Conservation (phyloP, 2,329 filamentous ascomycete species). For the Lasiodiplodia sp. region DNA sequence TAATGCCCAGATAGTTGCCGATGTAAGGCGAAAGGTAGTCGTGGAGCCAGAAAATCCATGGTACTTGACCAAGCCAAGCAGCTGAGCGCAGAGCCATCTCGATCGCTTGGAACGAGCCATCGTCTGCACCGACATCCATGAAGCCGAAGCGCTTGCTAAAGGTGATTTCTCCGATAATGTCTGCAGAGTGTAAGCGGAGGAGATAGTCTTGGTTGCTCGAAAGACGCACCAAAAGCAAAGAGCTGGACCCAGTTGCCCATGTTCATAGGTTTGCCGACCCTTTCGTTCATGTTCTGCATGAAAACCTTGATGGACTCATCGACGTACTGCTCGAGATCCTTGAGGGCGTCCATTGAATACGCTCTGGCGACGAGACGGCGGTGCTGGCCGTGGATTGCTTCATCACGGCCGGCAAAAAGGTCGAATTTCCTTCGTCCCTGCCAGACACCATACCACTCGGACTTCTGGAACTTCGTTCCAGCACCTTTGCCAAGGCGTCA, state of each 20-base stretch:
- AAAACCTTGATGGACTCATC: slow-evolving; percentile 48
- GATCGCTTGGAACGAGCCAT: slow-evolving; percentile 46
- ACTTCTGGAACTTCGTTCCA: slow-evolving; percentile 52
- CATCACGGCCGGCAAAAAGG: slow-evolving; percentile 49
- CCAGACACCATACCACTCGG: slow-evolving; percentile 50
- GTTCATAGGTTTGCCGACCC: slow-evolving; percentile 39
- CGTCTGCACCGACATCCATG: slow-evolving; percentile 44
- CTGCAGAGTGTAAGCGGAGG: slow-evolving; percentile 32
- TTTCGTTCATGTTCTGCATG: slow-evolving; percentile 41
- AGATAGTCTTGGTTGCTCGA: no score
- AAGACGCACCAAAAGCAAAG: slow-evolving; percentile 47
- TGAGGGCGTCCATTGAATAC: slow-evolving; percentile 49
- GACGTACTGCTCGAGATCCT: slow-evolving; percentile 50
- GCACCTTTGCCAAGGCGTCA: slow-evolving; percentile 36
- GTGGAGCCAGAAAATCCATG: slow-evolving; percentile 45
- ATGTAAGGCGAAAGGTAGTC: slow-evolving; percentile 46
- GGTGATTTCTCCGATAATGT: slow-evolving; percentile 53
- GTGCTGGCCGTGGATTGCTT: slow-evolving; percentile 46
- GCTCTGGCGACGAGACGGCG: slow-evolving; percentile 44
- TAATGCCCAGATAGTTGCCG: slow-evolving; percentile 47
- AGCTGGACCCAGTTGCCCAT: slow-evolving; percentile 51
- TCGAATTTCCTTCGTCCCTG: slow-evolving; percentile 50
- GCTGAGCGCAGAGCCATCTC: slow-evolving; percentile 43
- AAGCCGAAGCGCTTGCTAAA: slow-evolving; percentile 49
- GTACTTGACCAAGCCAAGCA: slow-evolving; percentile 49